Evolutionary conservation across 164 flowering plant species (phyloP).

Genomic region (Nymphaea thermarum): DNA sequence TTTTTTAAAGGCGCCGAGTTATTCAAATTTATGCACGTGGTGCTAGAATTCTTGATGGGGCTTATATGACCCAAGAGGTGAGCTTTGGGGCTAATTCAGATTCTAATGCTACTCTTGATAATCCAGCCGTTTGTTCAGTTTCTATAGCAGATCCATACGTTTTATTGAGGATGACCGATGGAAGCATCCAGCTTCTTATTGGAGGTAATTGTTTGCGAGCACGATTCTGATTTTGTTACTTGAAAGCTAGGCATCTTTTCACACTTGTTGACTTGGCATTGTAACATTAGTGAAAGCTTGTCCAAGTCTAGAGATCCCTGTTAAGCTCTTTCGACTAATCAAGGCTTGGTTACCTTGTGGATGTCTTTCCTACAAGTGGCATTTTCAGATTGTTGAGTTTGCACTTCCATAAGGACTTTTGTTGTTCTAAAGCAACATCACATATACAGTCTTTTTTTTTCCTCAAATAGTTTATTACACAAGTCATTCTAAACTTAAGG

Average conservation of each 20-base stretch:
- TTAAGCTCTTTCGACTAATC: too few species aligned
- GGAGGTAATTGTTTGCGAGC: slow-evolving; percentile 53
- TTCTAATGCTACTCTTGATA: slow-evolving; percentile 44
- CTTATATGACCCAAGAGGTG: slow-evolving; percentile 89
- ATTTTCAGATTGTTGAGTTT: too few species aligned
- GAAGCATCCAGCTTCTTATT: slow-evolving; percentile 85
- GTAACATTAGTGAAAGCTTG: too few species aligned
- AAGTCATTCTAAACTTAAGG: too few species aligned
- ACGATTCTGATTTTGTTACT: background rate
- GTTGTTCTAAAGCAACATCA: too few species aligned
- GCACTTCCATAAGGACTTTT: too few species aligned
- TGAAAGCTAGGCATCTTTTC: background rate
- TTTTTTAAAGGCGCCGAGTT: slow-evolving; percentile 78
- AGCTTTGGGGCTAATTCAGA: slow-evolving; percentile 57
- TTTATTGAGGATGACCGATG: slow-evolving; percentile 82
- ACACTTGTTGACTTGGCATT: background rate
- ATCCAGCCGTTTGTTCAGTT: slow-evolving; percentile 41
- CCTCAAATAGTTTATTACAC: too few species aligned
- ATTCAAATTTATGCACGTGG: slow-evolving; percentile 84
- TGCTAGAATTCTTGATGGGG: slow-evolving; percentile 91
- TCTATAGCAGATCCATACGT: slow-evolving; percentile 97
- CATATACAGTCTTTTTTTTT: too few species aligned
- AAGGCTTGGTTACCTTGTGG: too few species aligned
- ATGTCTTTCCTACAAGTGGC: too few species aligned
- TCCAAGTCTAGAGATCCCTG: too few species aligned